Base-by-base conservation (phyloP, 2,329 filamentous ascomycete genomes). In the Phaeosphaeria sp. region DNA sequence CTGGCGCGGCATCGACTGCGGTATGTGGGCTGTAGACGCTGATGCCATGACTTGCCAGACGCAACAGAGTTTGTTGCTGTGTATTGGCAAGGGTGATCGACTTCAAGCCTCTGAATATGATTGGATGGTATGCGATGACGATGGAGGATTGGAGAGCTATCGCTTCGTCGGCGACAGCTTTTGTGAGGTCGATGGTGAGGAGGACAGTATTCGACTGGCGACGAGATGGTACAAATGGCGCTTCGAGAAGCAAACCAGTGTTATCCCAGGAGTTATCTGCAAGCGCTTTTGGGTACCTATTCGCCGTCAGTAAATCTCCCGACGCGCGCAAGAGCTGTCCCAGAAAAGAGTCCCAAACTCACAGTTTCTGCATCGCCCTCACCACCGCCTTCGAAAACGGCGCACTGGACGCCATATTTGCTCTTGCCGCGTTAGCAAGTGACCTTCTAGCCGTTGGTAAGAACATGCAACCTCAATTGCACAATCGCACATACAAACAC, bases 1-100 rank as follows among this genome's bases (percentile, higher is more conserved):
- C 87, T 0, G 88, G 87, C 0, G 91, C 91, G 40, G 92, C 92
- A 77, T 99, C 95, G 44, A 98, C 87, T 15, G 95, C 94, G 0
- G 95, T 99, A 79, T 99, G 95, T 0, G 95, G 95, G 64, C 90
- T 93, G 82, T 98, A 99, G 55, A 99, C 93, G 64, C 93, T 96
- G 69, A 99, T 92, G 36, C 94, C 93, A 75, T 91, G 88, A 62
- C 91, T 90, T 47, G 90, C 91, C 13, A 99, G 85, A 45, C 89
- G 86, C 3, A 99, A 84, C 30, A 99, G 86, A 6, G 91, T 91
- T 44, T 89, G 86, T 75, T 99, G 95, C 77, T 98, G 95, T 9
- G 92, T 86, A 73, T 99, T 91, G 60, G 85, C 84, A 48, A 93
- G 86, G 33, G 92, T 96, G 73, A 99, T 82, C 63, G 91, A 90